Conservation (phyloP, 495 filamentous ascomycete genomes). For the Saxophila tyrrhenica region DNA sequence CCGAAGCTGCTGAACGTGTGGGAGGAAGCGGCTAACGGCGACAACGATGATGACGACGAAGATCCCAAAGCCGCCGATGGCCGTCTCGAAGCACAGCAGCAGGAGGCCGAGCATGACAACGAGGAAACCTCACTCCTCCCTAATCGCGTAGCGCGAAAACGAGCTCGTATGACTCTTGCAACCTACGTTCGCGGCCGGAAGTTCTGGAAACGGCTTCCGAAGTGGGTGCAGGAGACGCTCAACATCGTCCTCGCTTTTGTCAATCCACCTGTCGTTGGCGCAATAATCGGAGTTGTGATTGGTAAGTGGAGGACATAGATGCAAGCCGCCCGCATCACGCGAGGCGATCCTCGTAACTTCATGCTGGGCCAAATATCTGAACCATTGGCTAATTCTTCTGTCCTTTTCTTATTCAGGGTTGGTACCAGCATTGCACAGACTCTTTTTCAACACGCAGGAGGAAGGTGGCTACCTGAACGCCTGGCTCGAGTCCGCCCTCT, state of each 20-base stretch:
- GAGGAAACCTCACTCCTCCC: conserved; percentile 44
- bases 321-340: too few relatives aligned
- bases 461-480: conserved; percentile 61
- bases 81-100: conserved; percentile 12
- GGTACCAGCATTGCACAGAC: conserved; percentile 46
- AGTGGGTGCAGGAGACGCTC: conserved; percentile 29
- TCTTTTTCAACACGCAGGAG: conserved; percentile 52
- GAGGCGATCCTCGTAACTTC: too few relatives aligned
- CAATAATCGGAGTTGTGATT: conserved; percentile 47
- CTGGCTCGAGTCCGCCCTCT: conserved; percentile 57
- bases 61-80: conserved; percentile 20
- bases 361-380: too few relatives aligned
- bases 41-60: conserved; percentile 18
- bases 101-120: conserved; percentile 29
- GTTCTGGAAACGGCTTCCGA: conserved; percentile 33
- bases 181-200: conserved; percentile 7
- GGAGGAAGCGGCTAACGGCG: conserved; percentile 32
- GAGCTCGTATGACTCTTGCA: conserved; percentile 19
- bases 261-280: conserved; percentile 58
- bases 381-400: too few relatives aligned
- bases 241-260: conserved; percentile 42
- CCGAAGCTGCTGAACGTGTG: conserved; percentile 45
- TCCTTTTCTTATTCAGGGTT: too few relatives aligned
- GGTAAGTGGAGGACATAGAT: too few relatives aligned
- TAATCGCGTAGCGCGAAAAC: conserved; percentile 20